Evolutionary conservation across 2,329 filamentous ascomycete species (phyloP).

Genomic region (Colletotrichum zoysiae): DNA sequence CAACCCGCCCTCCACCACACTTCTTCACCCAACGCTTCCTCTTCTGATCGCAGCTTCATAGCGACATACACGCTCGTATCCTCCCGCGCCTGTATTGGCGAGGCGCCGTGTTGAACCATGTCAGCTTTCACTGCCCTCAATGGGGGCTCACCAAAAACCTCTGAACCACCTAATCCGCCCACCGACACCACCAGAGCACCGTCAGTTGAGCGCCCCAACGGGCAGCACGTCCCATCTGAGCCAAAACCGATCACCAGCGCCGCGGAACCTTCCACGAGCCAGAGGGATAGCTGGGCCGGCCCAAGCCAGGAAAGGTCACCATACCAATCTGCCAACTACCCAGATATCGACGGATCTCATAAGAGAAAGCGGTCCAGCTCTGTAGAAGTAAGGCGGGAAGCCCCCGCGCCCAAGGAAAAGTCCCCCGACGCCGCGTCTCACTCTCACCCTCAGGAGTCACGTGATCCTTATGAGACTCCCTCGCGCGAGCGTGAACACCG

Average conservation of each 20-base stretch:
- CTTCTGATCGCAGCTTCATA: slow-evolving; percentile 18
- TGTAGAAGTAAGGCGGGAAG: slow-evolving; percentile 60
- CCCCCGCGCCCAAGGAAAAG: slow-evolving; percentile 47
- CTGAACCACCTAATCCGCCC: slow-evolving; percentile 52
- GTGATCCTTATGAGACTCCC: slow-evolving; percentile 58
- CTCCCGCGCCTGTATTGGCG: slow-evolving; percentile 40
- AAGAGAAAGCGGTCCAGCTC: slow-evolving; percentile 81
- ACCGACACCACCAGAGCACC: slow-evolving; percentile 48
- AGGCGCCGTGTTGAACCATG: slow-evolving; percentile 53
- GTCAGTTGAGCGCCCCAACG: slow-evolving; percentile 51
- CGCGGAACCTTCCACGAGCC: slow-evolving; percentile 47
- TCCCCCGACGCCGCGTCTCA: slow-evolving; percentile 51
- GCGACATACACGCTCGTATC: slow-evolving; percentile 7
- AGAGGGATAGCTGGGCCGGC: slow-evolving; percentile 58
- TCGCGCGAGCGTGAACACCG: slow-evolving; percentile 58
- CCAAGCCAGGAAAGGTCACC: slow-evolving; percentile 57
- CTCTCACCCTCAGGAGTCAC: slow-evolving; percentile 53
- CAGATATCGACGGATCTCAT: slow-evolving; percentile 63
- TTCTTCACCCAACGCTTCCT: not conserved
- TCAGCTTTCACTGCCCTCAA: slow-evolving; percentile 66
- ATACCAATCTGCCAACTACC: slow-evolving; percentile 55
- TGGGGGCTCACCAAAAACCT: slow-evolving; percentile 60
- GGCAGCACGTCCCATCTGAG: slow-evolving; percentile 41
- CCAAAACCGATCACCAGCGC: slow-evolving; percentile 45
- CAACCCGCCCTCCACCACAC: not conserved